Evolutionary conservation across 768 basidiomycete genomes (phyloP), one percentile per base, ranked within the genome.

Genomic region (Boletus rubropictus): DNA sequence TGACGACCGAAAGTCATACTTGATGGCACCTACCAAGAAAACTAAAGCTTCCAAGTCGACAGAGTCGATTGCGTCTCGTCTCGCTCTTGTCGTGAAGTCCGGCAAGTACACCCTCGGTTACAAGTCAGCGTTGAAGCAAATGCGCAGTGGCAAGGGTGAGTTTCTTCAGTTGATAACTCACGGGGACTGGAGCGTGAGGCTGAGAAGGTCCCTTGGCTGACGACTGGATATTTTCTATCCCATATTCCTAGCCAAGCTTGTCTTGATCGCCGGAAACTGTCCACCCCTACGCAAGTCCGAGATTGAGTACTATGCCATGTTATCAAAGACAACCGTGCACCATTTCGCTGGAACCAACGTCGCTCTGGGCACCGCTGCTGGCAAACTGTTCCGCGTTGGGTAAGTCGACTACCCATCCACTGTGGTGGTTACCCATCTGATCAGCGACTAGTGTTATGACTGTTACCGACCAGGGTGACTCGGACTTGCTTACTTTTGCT

Each of bases 261-360:
- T 99, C 66, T 75, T 99, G 70, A 96, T 99, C 66, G 92, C 95
- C 63, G 94, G 92, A 59, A 99, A 99, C 77, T 96, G 93, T 76
- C 96, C 96, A 49, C 96, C 96, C 53, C 82, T 99, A 53, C 91
- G 96, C 71, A 96, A 96, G 72, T 97, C 95, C 51, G 96, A 99
- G 79, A 80, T 99, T 50, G 96, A 99, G 78, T 99, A 98, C 79
- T 99, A 98, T 68, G 96, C 93, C 74, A 96, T 96, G 94, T 80
- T 99, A 68, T 96, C 93, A 58, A 99, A 99, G 79, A 98, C 95
- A 48, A 83, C 89, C 48, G 95, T 98, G 48, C 96, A 98, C 75
- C 94, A 98, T 76, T 99, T 96, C 70, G 78, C 83, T 55, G 96
- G 96, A 55, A 93, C 93, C 54, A 99, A 99, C 68, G 92, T 98